Conservation (phyloP, 768 basidiomycete species). For the Strobilomyces dryophilus region DNA sequence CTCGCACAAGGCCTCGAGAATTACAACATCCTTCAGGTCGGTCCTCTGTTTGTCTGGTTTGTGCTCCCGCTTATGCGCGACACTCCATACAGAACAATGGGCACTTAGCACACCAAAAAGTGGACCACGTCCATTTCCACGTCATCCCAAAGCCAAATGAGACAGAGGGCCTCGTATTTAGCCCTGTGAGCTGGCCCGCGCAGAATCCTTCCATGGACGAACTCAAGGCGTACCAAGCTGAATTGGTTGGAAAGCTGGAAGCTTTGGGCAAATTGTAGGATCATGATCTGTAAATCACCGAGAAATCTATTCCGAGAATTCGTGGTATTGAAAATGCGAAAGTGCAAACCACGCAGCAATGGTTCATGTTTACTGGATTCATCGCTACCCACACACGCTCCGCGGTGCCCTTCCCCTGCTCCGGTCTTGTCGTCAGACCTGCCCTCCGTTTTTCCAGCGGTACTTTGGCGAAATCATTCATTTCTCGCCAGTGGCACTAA, state of each 20-base stretch:
- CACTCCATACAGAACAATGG: conserved; percentile 57
- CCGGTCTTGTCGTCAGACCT: too few relatives aligned
- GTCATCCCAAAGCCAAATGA: conserved; percentile 86
- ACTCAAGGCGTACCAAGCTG: conserved; percentile 18
- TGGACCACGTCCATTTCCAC: conserved; percentile 91
- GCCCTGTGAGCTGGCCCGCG: conserved; percentile 47
- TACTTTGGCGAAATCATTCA: too few relatives aligned
- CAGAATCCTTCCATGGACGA: conserved; percentile 18
- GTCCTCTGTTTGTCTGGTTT: background rate
- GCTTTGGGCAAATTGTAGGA: conserved; percentile 15
- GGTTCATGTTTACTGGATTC: too few relatives aligned
- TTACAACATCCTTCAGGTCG: conserved; percentile 81
- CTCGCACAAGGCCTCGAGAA: conserved; percentile 67
- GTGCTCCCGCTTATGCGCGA: background rate
- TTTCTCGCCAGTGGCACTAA: too few relatives aligned
- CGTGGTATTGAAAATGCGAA: too few relatives aligned
- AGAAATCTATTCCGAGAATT: too few relatives aligned
- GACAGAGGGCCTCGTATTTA: conserved; percentile 69
- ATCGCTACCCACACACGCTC: too few relatives aligned
- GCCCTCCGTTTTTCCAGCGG: too few relatives aligned
- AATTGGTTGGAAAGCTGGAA: conserved; percentile 17
- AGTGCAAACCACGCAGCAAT: too few relatives aligned
- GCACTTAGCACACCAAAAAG: conserved; percentile 58
- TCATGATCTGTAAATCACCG: background rate
- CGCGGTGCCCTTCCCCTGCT: too few relatives aligned